Evolutionary conservation across 2,329 filamentous ascomycete species (phyloP).

Genomic region (Claviceps arundinis): DNA sequence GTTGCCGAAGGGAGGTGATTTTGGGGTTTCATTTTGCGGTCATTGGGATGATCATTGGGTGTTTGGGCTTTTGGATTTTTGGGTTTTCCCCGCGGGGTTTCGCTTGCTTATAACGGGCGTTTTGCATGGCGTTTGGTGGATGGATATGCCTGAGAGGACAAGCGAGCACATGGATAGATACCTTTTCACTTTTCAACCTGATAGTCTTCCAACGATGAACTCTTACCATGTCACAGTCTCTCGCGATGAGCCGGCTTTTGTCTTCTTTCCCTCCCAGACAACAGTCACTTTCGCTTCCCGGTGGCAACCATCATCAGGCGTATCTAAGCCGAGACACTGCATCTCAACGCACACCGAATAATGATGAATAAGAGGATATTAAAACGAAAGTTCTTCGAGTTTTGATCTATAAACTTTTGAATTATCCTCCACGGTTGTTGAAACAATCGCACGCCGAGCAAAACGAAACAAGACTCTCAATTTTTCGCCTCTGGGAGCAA

Average conservation of each 20-base stretch:
- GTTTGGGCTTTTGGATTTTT: neutral
- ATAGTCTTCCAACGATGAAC: neutral
- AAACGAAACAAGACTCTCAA: neutral
- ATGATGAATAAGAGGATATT: neutral
- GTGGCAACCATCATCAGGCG: too few relatives aligned
- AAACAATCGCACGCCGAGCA: neutral
- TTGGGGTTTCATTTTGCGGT: neutral
- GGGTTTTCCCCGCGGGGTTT: neutral
- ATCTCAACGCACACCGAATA: neutral
- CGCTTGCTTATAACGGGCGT: neutral
- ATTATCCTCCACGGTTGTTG: neutral
- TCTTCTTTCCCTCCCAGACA: neutral
- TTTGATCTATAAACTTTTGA: too few relatives aligned
- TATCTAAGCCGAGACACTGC: neutral
- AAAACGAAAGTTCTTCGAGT: neutral
- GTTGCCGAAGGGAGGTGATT: slow-evolving; percentile 25
- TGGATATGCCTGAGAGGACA: neutral
- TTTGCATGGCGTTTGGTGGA: neutral
- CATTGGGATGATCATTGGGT: neutral
- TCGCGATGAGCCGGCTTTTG: neutral
- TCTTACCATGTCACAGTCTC: neutral
- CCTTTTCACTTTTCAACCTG: neutral
- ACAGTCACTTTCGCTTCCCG: neutral
- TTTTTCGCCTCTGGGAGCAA: neutral
- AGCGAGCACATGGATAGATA: neutral